Evolutionary conservation across 2,329 filamentous ascomycete species (phyloP), one percentile per base, ranked within the genome.

Genomic region (Colletotrichum tropicale): DNA sequence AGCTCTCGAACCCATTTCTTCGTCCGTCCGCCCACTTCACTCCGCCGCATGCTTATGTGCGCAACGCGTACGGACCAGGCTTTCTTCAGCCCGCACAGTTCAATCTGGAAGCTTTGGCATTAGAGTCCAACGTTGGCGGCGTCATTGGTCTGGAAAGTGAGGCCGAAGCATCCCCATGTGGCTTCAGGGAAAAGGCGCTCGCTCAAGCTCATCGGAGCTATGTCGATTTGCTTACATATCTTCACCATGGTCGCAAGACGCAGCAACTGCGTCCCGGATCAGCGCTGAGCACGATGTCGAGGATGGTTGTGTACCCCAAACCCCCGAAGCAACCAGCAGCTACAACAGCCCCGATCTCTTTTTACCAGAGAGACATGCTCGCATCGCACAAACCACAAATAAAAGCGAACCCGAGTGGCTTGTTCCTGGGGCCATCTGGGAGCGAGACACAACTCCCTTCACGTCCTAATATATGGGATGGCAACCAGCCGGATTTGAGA

Each of bases 181-280:
- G 84, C 10, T 95, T 95, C 81, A 93, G 92, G 78, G 94, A 95
- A 77, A 93, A 91, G 77, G 91, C 91, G 4, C 85, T 96, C 28
- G 87, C 90, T 16, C 93, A 92, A 85, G 94, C 94, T n/a, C 93
- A 96, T 81, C 89, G 89, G 78, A 90, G 93, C 36, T 96, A 96
- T 83, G 87, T 94, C 64, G 93, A 95, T 77, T 88, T 96, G 9
- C 85, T 96, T 5, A 85, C 91, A 12, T 91, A 91, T 77, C 86
- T 94, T 8, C 91, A 94, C 76, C 89, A 91, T 68, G 87, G 87
- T 24, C 92, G 91, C 73, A 92, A 88, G 79, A 83, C 86, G 3
- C 84, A 85, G 12, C 82, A 85, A 21, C 81, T 82, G 21, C 87
- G 86, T 76, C 81, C 81, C 24, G 82, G 83, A 28, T 82, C 85